Conservation (phyloP, 2,329 filamentous ascomycete species). For the Aspergillus sp. region DNA sequence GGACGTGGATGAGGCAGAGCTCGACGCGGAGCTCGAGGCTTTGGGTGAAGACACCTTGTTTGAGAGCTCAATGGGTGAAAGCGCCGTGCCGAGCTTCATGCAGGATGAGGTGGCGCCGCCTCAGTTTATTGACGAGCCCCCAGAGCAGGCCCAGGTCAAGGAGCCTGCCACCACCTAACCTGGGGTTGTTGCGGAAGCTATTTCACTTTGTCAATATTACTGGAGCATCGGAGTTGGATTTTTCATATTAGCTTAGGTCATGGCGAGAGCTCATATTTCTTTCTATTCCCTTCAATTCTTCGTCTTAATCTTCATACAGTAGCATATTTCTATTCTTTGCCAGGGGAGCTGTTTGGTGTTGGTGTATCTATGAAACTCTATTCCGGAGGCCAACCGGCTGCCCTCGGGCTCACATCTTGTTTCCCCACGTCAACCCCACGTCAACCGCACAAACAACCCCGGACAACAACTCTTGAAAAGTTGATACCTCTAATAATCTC, state of each 20-base stretch:
- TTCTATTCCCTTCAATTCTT: not conserved
- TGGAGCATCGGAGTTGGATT: constrained; percentile 20
- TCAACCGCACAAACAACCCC: not conserved
- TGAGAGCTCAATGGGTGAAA: constrained; percentile 64
- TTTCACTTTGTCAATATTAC: constrained; percentile 8
- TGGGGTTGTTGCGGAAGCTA: not conserved
- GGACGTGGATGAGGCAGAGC: constrained; percentile 92
- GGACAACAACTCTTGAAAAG: not conserved
- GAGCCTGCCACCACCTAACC: constrained; percentile 63
- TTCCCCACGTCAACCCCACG: constrained; percentile 2
- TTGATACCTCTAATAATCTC: not conserved
- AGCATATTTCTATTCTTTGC: no score
- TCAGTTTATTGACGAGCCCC: constrained; percentile 90
- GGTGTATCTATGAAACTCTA: not conserved
- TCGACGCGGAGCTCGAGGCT: constrained; percentile 95
- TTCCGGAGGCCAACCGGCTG: not conserved
- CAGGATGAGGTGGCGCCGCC: constrained; percentile 79
- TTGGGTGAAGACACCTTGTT: constrained; percentile 91
- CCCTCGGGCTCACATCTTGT: not conserved
- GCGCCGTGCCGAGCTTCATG: constrained; percentile 77
- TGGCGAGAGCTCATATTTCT: not conserved
- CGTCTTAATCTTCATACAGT: not conserved
- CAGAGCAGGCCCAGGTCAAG: constrained; percentile 74
- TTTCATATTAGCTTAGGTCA: constrained; percentile 1
- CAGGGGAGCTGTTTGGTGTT: not conserved